Conservation (phyloP, 2,329 filamentous ascomycete species). For the Xylaria sp. region DNA sequence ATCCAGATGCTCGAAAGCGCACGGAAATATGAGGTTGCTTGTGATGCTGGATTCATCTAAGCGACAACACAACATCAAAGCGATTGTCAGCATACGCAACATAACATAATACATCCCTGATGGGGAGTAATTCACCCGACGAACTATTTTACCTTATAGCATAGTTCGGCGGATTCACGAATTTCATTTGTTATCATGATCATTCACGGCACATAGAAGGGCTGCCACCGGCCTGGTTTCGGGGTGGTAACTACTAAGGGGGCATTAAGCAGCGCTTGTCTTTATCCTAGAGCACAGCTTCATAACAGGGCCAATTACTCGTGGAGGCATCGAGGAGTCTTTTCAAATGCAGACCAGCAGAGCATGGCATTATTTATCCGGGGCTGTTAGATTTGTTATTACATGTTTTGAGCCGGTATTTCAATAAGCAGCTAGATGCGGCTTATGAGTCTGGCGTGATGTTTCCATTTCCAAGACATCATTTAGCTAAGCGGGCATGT, state of each 20-base stretch:
- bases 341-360: background rate
- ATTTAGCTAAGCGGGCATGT: slow-evolving; percentile 28
- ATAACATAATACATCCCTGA: slow-evolving; percentile 11
- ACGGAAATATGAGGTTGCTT: slow-evolving; percentile 45
- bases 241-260: background rate
- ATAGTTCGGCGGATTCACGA: slow-evolving; percentile 7
- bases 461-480: slow-evolving; percentile 9
- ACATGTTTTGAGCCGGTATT: slow-evolving; percentile 10
- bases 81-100: background rate
- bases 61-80: background rate
- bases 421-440: background rate
- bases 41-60: slow-evolving; percentile 51
- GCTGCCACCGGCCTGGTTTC: background rate
- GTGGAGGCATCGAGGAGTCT: background rate
- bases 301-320: background rate
- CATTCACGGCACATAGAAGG: slow-evolving; percentile 11
- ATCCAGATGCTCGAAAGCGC: slow-evolving; percentile 67
- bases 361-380: background rate
- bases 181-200: slow-evolving; percentile 21
- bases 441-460: slow-evolving; percentile 21
- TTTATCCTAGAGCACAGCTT: slow-evolving; percentile 3
- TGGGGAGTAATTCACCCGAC: background rate
- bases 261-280: background rate
- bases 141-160: background rate
- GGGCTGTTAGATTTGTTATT: background rate